These are phyloP conservation scores for Esteya vermicola DNA, from an alignment of 2,329 filamentous ascomycete genomes.

Conservation along the genomic window DNA sequence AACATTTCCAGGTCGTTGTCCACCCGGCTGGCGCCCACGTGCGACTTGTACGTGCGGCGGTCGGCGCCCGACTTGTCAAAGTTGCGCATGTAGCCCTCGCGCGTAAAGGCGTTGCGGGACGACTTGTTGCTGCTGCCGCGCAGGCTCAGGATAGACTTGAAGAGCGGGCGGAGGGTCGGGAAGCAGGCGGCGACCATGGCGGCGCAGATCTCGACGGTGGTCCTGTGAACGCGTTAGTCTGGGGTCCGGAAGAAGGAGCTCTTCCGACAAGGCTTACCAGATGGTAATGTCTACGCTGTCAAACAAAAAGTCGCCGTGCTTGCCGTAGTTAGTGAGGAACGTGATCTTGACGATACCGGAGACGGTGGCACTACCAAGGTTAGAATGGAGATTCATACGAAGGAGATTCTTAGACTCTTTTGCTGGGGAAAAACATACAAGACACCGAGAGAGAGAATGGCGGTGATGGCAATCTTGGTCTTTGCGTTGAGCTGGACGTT, in stretches of 20 bases:
- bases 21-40: neutral
- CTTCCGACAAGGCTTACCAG: conserved; percentile 8
- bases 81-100: neutral
- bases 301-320: conserved; percentile 15
- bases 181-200: conserved; percentile 13
- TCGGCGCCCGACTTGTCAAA: neutral
- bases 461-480: conserved; percentile 13
- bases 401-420: neutral
- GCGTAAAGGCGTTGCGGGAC: neutral
- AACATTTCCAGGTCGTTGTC: conserved; percentile 1
- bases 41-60: neutral
- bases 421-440: conserved; percentile 10
- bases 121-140: neutral
- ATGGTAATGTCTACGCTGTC: conserved; percentile 16
- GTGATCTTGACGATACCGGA: conserved; percentile 15
- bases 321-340: conserved; percentile 13
- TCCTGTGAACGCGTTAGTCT: too few relatives aligned
- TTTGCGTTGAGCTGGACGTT: conserved; percentile 15
- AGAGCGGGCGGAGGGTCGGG: conserved; percentile 11
- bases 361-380: conserved; percentile 8
- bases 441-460: conserved; percentile 14
- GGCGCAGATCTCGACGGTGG: conserved; percentile 12
- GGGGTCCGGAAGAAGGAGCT: neutral
- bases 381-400: neutral
- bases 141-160: conserved; percentile 5